Percentiles rank a stretch among this genome's conserved stretches.
Evolutionary conservation across 2,329 filamentous ascomycete genomes (phyloP).

Genomic region (Fusarium papillatum): DNA sequence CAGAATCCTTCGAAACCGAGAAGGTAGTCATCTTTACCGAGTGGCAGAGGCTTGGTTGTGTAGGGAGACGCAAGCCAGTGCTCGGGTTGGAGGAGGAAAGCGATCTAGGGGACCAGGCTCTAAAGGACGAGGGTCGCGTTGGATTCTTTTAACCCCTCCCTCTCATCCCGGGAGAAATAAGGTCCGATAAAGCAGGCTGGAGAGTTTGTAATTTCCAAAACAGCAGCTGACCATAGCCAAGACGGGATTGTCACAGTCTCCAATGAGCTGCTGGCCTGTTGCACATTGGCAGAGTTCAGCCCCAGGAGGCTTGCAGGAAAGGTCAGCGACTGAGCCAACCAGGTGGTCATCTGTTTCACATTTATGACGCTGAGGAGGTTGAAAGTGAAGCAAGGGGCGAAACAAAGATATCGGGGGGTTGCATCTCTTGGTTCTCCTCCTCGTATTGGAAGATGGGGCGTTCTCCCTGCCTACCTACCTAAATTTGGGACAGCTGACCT

Average conservation of each 20-base stretch:
- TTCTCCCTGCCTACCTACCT: neutral
- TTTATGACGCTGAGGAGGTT: neutral
- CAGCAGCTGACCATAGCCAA: neutral
- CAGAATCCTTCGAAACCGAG: neutral
- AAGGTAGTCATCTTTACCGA: neutral
- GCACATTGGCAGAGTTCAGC: neutral
- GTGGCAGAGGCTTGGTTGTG: neutral
- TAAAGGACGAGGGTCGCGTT: neutral
- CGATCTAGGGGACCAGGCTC: neutral
- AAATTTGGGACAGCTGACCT: too few relatives aligned
- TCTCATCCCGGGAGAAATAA: neutral
- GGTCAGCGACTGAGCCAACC: neutral
- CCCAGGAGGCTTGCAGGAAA: neutral
- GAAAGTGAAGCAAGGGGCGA: neutral
- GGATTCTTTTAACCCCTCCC: neutral
- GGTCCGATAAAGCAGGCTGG: neutral
- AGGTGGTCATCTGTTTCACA: neutral
- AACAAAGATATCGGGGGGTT: neutral
- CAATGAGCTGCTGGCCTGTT: neutral
- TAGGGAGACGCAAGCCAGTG: too few relatives aligned
- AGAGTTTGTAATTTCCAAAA: neutral
- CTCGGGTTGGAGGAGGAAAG: neutral
- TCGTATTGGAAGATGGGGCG: neutral
- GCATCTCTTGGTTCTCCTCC: neutral
- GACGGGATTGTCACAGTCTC: neutral